Conservation (phyloP, 208 protist species). For the Trypanosoma melophagium region DNA sequence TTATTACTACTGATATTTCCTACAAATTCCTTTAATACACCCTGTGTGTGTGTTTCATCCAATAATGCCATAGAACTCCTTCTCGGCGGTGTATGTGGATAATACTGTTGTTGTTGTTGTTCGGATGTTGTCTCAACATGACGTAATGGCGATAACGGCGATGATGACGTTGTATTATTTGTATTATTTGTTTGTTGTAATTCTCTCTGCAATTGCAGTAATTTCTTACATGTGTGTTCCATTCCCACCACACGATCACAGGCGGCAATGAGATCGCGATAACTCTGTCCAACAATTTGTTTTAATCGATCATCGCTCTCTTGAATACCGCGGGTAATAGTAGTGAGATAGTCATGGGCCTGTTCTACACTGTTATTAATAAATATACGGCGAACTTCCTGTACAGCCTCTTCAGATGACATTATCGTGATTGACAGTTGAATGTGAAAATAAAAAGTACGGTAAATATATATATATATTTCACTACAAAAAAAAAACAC, state of each 20-base stretch:
- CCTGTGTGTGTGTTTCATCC: too few species aligned
- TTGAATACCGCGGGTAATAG: conserved; percentile 51
- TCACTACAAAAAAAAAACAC: too few species aligned
- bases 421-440: not conserved
- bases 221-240: conserved; percentile 41
- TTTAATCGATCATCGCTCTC: conserved; percentile 49
- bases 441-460: too few species aligned
- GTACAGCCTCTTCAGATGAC: conserved; percentile 47
- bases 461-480: too few species aligned
- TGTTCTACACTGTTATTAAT: conserved; percentile 55
- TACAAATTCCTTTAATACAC: too few species aligned
- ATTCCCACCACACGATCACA: conserved; percentile 63
- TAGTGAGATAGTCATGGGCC: conserved; percentile 50
- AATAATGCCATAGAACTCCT: too few species aligned
- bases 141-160: not conserved
- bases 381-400: conserved; percentile 67
- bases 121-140: not conserved
- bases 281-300: conserved; percentile 53
- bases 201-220: conserved; percentile 35
- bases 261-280: conserved; percentile 52
- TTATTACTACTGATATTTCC: too few species aligned
- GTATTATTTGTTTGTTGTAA: conserved; percentile 2
- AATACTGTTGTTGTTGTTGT: too few species aligned
- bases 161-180: not conserved
- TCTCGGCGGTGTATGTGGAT: too few species aligned